Percentiles rank a stretch among this genome's conserved stretches.
Evolutionary conservation across 768 basidiomycete genomes (phyloP).

Genomic region (Lentinus tigrinus): DNA sequence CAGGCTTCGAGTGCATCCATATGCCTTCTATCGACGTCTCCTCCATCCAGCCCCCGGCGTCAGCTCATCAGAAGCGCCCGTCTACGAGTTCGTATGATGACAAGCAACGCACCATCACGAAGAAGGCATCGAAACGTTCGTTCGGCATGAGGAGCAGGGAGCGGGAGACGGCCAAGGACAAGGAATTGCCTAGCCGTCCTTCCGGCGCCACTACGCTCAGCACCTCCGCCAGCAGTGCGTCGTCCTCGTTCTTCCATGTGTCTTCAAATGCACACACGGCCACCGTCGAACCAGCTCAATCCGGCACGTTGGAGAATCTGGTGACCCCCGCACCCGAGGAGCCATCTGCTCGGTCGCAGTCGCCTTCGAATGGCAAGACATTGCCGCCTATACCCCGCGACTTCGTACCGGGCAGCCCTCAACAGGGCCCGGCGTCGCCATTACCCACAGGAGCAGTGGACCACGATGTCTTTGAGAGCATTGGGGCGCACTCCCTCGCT

Average conservation of each 20-base stretch:
- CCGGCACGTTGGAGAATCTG: constrained; percentile 21
- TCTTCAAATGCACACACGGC: constrained; percentile 51
- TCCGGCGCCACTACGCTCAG: constrained; percentile 50
- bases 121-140: constrained; percentile 78
- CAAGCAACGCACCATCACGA: constrained; percentile 53
- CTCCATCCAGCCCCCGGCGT: constrained; percentile 50
- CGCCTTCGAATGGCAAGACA: constrained; percentile 59
- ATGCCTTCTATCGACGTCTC: constrained; percentile 90
- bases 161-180: constrained; percentile 45
- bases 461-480: constrained; percentile 66
- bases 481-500: constrained; percentile 75
- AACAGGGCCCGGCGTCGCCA: constrained; percentile 39
- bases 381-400: constrained; percentile 83
- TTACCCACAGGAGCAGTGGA: constrained; percentile 68
- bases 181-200: constrained; percentile 44
- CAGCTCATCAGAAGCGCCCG: constrained; percentile 41
- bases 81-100: constrained; percentile 56
- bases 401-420: constrained; percentile 40
- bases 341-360: constrained; percentile 40
- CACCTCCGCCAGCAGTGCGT: constrained; percentile 71
- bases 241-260: constrained; percentile 86
- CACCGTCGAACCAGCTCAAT: constrained; percentile 34
- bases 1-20: constrained; percentile 96
- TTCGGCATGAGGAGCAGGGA: constrained; percentile 66
- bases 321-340: constrained; percentile 14